phyloP scores from a whole-genome alignment of 768 basidiomycete genomes.

The Pleurotus sapidus region DNA sequence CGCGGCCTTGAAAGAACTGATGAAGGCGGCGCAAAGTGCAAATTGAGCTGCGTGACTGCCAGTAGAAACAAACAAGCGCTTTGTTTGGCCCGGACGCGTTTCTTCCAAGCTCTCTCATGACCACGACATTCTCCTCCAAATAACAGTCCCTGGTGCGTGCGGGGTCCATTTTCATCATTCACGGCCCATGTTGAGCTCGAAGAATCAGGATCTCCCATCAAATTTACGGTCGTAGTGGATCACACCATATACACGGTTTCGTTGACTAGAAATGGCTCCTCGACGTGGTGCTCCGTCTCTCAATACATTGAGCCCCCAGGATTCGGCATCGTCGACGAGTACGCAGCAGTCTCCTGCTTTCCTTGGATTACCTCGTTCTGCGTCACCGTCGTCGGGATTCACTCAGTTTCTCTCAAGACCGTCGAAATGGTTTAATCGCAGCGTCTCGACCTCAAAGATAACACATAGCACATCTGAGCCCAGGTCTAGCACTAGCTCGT shows the following conservation, averaged over 20 bases:
- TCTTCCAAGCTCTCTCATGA: too few relatives aligned
- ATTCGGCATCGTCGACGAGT: constrained; percentile 19
- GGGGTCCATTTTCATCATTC: too few relatives aligned
- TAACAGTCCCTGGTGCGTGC: too few relatives aligned
- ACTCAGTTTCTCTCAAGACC: constrained; percentile 65
- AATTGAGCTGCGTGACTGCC: too few relatives aligned
- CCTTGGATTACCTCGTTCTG: constrained; percentile 48
- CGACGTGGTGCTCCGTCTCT: constrained; percentile 40
- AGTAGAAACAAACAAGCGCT: too few relatives aligned
- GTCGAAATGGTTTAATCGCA: constrained; percentile 69
- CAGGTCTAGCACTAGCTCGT: constrained; percentile 38
- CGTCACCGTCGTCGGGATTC: constrained; percentile 63
- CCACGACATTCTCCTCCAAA: too few relatives aligned
- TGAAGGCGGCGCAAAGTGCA: too few relatives aligned
- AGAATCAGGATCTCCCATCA: too few relatives aligned
- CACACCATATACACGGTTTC: background rate
- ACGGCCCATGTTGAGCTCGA: too few relatives aligned
- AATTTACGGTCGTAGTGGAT: too few relatives aligned
- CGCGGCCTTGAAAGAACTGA: too few relatives aligned
- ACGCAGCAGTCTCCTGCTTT: constrained; percentile 30
- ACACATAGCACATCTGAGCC: constrained; percentile 39
- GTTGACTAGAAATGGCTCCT: constrained; percentile 39
- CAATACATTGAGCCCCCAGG: constrained; percentile 38
- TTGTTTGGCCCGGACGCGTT: too few relatives aligned
- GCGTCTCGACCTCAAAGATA: constrained; percentile 50